A percentile compares a stretch with the other conserved stretches of the same genome.
Conservation (phyloP, 1,284 basidiomycete species). For the Moesziomyces sp. region DNA sequence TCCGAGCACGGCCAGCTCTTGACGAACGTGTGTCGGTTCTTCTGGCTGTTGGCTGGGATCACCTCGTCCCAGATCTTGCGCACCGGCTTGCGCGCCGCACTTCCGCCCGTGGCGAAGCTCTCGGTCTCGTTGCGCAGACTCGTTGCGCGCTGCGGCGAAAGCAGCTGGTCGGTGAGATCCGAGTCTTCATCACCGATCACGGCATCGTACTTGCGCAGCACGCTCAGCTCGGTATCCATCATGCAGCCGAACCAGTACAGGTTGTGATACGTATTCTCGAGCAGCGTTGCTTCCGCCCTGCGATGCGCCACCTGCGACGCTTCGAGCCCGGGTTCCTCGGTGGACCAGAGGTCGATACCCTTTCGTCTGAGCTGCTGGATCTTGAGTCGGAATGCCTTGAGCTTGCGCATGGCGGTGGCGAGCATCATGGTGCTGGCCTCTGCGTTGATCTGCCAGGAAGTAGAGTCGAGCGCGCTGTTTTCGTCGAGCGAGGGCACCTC, state of each 20-base stretch:
- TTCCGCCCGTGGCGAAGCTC: not conserved
- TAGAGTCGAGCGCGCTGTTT: constrained; percentile 37
- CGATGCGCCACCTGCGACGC: constrained; percentile 15
- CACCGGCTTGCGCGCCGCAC: constrained; percentile 2
- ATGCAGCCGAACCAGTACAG: constrained; percentile 37
- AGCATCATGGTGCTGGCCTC: constrained; percentile 48
- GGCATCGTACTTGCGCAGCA: constrained; percentile 36
- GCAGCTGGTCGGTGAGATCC: constrained; percentile 27
- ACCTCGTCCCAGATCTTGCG: constrained; percentile 48
- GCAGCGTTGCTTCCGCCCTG: constrained; percentile 20
- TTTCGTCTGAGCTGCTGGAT: constrained; percentile 33
- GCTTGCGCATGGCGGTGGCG: constrained; percentile 40
- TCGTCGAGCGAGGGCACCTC: constrained; percentile 33
- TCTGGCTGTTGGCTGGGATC: constrained; percentile 30
- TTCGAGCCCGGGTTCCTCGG: constrained; percentile 18
- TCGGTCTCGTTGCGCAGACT: constrained; percentile 8
- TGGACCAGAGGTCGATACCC: constrained; percentile 39
- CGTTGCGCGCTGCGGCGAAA: constrained; percentile 13
- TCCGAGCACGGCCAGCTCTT: constrained; percentile 35
- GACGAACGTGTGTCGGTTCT: constrained; percentile 26
- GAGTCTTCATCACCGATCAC: constrained; percentile 43
- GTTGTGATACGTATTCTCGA: constrained; percentile 43
- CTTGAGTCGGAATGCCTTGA: constrained; percentile 36
- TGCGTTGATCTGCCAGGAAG: constrained; percentile 33
- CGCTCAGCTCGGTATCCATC: constrained; percentile 41